Base-by-base conservation (phyloP, 2,329 filamentous ascomycete genomes). In the Fusarium bulbicola region DNA sequence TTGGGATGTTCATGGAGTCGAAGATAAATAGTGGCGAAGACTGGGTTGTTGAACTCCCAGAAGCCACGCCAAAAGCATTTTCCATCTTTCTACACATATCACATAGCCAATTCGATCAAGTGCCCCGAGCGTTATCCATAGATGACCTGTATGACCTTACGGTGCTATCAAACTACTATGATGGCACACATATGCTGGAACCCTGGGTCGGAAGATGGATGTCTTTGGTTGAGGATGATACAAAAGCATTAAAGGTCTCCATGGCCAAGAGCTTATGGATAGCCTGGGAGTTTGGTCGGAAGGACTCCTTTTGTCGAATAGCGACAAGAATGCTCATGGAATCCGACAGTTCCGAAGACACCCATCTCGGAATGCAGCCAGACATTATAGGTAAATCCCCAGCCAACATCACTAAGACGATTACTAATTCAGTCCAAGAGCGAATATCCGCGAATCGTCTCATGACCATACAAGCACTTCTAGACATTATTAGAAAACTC, bases 321-420 rank as follows among this genome's bases (percentile, higher is more conserved):
- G 37, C 21, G 6, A 56, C 21, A 42, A 42, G 21, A 32, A 42
- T 56, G 52, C 52, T 56, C 1, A 56, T 56, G 37, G 52, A 56
- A 30, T 56, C 37, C 0, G 52, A 56, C 5, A 37, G 37, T 3
- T 56, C 52, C 20, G 28, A 56, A 30, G 37, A 32, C 20, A 37
- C 21, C 2, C 21, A 32, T 3, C 52, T 56, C 28, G 8, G 7
- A 20, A 56, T 56, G 52, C 26, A n/a, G 21, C 52, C 52, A 9
- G 37, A 56, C 0, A 34, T 56, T 9, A 10, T 56, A n/a, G 52
- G 52, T 42, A 15, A n/a, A 15, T 10, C 10, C 21, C 14, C 4
- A 1, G 11, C 7, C 4, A 2, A 9, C 5, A n/a, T 39, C 14
- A 7, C 0, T 3, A 16, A 15, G 5, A 5, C 15, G 3, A 26